Conservation (phyloP, 2,329 filamentous ascomycete genomes). For the Thermomyces lanuginosus region DNA sequence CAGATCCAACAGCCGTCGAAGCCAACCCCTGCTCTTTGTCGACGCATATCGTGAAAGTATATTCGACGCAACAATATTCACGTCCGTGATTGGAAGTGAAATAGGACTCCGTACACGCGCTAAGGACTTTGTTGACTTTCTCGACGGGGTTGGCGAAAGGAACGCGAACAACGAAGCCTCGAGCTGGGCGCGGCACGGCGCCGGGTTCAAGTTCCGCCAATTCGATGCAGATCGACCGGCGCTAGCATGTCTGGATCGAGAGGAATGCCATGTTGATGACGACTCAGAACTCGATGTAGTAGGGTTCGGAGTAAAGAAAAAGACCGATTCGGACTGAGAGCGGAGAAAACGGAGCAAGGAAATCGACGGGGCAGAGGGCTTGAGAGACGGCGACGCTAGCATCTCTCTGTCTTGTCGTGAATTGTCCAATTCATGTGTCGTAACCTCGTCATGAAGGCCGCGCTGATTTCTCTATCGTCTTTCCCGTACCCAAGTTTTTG, state of each 20-base stretch:
- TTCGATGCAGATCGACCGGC: constrained; percentile 10
- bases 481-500: no score
- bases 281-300: constrained; percentile 3
- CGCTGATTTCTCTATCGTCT: no score
- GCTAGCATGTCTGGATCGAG: constrained; percentile 7
- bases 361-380: constrained; percentile 33
- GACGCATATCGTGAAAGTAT: constrained; percentile 13
- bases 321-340: constrained; percentile 47
- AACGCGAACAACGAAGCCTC: constrained; percentile 18
- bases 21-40: constrained; percentile 18
- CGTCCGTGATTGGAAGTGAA: no score
- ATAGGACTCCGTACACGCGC: no score
- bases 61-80: no score
- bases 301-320: constrained; percentile 33
- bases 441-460: no score
- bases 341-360: constrained; percentile 56
- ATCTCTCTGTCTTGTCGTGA: constrained; percentile 19
- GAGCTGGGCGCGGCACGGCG: constrained; percentile 11
- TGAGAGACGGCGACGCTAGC: constrained; percentile 20
- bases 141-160: constrained; percentile 2
- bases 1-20: constrained; percentile 22
- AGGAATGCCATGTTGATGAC: constrained; percentile 3
- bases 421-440: no score
- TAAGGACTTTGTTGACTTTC: no score
- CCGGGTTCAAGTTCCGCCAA: constrained; percentile 10